phyloP scores from a whole-genome alignment of 768 basidiomycete genomes.

The Lentinula sp. region DNA sequence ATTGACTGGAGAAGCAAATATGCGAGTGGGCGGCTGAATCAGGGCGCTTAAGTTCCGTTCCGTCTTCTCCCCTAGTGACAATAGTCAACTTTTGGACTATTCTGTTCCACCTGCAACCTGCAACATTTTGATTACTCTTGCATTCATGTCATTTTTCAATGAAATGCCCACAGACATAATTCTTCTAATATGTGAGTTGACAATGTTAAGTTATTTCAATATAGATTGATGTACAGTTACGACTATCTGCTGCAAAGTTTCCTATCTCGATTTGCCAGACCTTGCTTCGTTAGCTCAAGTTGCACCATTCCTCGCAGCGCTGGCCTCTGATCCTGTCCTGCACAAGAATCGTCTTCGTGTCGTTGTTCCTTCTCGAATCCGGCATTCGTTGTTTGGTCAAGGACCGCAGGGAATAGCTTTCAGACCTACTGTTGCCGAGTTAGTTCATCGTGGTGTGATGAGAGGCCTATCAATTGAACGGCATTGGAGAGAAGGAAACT shows the following conservation, averaged over 20 bases:
- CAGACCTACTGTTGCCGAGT: constrained; percentile 59
- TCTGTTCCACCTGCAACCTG: no score
- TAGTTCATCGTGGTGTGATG: constrained; percentile 66
- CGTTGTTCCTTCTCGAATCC: constrained; percentile 61
- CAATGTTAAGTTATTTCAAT: background rate
- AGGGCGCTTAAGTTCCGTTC: no score
- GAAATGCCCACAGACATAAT: constrained; percentile 50
- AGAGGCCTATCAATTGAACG: constrained; percentile 62
- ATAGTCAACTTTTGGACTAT: no score
- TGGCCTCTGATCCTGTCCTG: constrained; percentile 59
- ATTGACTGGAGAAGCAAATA: no score
- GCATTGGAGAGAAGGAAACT: constrained; percentile 59
- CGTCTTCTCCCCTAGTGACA: no score
- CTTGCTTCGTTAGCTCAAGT: constrained; percentile 46
- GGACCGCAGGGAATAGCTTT: constrained; percentile 49
- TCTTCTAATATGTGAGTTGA: constrained; percentile 49
- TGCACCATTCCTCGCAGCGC: constrained; percentile 37
- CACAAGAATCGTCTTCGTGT: constrained; percentile 57
- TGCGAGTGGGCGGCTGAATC: no score
- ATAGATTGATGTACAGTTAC: background rate
- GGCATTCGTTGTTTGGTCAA: constrained; percentile 58
- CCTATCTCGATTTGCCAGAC: constrained; percentile 71
- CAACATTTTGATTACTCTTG: background rate
- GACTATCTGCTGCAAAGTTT: constrained; percentile 33
- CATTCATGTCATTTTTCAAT: constrained; percentile 17